Base-by-base conservation (phyloP, 768 basidiomycete genomes). In the Tricholoma sp. region DNA sequence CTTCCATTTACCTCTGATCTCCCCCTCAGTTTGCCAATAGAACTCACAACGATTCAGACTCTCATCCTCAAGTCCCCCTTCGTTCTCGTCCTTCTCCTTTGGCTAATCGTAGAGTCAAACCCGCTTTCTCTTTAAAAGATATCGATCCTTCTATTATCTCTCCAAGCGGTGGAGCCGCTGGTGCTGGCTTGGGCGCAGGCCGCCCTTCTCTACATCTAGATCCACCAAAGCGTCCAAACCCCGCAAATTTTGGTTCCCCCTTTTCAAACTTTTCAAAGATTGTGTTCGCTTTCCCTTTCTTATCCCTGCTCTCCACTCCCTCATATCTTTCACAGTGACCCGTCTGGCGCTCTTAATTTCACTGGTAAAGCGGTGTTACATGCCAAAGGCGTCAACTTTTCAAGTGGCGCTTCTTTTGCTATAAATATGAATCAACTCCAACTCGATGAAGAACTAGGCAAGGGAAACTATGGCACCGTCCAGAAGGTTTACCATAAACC, bases 381-480 rank as follows among this genome's bases (percentile, higher is more conserved):
- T 65, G 88, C 94, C 0, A 77, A 86, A 20, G 97, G 97, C 54
- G 81, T 83, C 69, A 76, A 83, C 59, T 99, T 99, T 70, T 87
- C 86, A 29, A 93, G 86, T 61, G 97, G 97, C 44, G 82, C 88
- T 42, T 92, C 89, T 8, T 97, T 92, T 70, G 79, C 85, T 53
- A 97, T 99, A 74, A 96, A 93, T 72, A 96, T 96, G 96, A 82
- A 84, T 56, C 88, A 98, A 68, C 82, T 99, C 55, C 81, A 90
- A 61, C 80, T 98, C 56, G 80, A 89, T 57, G 94, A 98, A 65
- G 97, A 98, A 71, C 82, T 98, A 52, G 97, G 97, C 33, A 87
- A 86, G 65, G 97, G 97, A 33, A 97, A 97, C 70, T 98, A 98
- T 65, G 97, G 97, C 42, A 96, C 94, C 2, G 97, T 99, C 4